A percentile compares a stretch with the other conserved stretches of the same genome.
Evolutionary conservation across 2,329 filamentous ascomycete species (phyloP).

Genomic region (Hymenoscyphus occultus): DNA sequence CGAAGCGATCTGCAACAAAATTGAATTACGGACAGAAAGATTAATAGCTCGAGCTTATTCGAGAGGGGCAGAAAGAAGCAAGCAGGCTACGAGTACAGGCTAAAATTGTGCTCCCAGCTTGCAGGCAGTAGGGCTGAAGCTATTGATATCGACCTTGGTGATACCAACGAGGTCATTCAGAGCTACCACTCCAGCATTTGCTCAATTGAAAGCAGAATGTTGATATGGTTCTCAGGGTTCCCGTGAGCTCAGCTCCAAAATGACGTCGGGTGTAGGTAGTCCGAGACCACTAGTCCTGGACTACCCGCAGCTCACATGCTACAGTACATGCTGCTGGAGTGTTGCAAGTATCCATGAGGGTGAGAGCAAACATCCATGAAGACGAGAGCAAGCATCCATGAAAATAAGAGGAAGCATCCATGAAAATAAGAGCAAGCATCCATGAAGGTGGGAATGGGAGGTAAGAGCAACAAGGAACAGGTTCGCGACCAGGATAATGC

Average conservation of each 20-base stretch:
- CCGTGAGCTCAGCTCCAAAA: neutral
- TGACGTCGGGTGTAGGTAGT: neutral
- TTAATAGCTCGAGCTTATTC: neutral
- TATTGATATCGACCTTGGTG: neutral
- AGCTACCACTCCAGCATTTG: neutral
- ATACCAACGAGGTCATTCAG: neutral
- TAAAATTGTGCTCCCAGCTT: neutral
- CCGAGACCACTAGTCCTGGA: neutral
- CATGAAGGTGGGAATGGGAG: neutral
- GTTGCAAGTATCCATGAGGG: neutral
- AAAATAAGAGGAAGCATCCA: no score
- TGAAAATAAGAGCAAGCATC: neutral
- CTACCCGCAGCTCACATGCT: neutral
- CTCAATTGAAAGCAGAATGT: constrained; percentile 2
- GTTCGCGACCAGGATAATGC: constrained; percentile 4
- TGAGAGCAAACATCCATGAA: no score
- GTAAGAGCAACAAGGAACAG: neutral
- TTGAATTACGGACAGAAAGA: neutral
- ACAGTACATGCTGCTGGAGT: neutral
- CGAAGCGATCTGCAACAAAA: constrained; percentile 1
- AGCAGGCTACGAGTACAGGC: neutral
- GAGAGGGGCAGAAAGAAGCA: neutral
- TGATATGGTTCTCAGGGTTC: neutral
- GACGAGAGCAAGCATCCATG: neutral
- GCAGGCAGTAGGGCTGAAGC: neutral